Evolutionary conservation across 768 basidiomycete species (phyloP).

Genomic region (Calocybe cyanea): DNA sequence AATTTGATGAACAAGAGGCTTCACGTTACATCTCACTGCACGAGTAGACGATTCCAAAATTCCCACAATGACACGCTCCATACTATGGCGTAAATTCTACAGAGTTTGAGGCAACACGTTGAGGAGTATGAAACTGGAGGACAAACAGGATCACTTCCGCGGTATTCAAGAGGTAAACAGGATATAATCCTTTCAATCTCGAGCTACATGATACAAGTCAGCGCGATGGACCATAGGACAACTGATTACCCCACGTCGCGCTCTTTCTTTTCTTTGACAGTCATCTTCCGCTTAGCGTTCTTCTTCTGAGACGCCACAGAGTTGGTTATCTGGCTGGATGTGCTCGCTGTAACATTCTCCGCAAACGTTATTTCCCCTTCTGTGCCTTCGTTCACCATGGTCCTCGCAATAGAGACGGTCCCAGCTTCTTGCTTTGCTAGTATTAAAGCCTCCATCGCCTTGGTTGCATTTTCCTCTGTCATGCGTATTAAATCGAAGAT

Average conservation of each 20-base stretch:
- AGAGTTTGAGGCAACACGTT: neutral
- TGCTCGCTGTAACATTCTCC: slow-evolving; percentile 35
- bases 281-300: slow-evolving; percentile 64
- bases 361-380: slow-evolving; percentile 37
- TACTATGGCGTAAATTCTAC: slow-evolving; percentile 69
- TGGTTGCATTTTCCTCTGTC: slow-evolving; percentile 57
- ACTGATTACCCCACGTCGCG: slow-evolving; percentile 47
- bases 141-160: slow-evolving; percentile 82
- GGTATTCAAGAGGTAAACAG: slow-evolving; percentile 83
- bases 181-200: slow-evolving; percentile 70
- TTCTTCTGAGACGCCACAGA: slow-evolving; percentile 43
- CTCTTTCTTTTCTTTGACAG: slow-evolving; percentile 82
- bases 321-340: slow-evolving; percentile 31
- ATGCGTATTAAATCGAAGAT: neutral
- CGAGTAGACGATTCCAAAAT: slow-evolving; percentile 61
- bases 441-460: slow-evolving; percentile 51
- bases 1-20: slow-evolving; percentile 15
- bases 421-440: slow-evolving; percentile 32
- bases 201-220: slow-evolving; percentile 31
- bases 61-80: slow-evolving; percentile 77
- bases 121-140: neutral
- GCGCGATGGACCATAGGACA: neutral
- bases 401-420: slow-evolving; percentile 32
- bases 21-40: slow-evolving; percentile 53
- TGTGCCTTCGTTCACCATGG: slow-evolving; percentile 37